Conservation (phyloP, 352 stramenopile species). For the Globisporangium canariense region DNA sequence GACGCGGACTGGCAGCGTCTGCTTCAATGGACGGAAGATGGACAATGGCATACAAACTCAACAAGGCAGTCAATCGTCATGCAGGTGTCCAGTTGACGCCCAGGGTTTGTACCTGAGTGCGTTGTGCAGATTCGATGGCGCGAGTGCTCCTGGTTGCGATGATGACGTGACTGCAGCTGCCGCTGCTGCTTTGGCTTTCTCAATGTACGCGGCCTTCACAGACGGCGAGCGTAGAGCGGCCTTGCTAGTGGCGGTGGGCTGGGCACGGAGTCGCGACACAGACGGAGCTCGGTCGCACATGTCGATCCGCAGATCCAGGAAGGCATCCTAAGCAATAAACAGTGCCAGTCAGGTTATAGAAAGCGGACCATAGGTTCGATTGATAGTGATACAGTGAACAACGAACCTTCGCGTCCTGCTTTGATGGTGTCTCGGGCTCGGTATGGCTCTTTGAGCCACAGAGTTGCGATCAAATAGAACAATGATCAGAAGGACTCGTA, state of each 20-base stretch:
- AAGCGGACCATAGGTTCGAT: too few species aligned
- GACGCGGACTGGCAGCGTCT: conserved; percentile 70
- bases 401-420: conserved; percentile 12
- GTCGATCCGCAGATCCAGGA: conserved; percentile 34
- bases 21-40: not conserved
- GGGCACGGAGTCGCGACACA: not conserved
- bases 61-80: not conserved
- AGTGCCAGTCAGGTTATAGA: too few species aligned
- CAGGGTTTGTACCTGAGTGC: conserved; percentile 19
- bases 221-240: not conserved
- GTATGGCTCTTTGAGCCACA: not conserved
- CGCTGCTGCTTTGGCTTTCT: conserved; percentile 8
- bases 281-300: conserved; percentile 15
- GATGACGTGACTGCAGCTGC: not conserved
- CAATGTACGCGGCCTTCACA: conserved; percentile 10
- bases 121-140: conserved; percentile 25
- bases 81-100: not conserved
- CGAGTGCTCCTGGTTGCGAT: conserved; percentile 6
- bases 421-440: conserved; percentile 9
- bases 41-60: not conserved
- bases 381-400: too few species aligned
- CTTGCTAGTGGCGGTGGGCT: not conserved
- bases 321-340: conserved; percentile 15
- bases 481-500: not conserved
- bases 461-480: not conserved